Percentiles rank a stretch among this genome's conserved stretches.
These are phyloP conservation scores for Amphibolis antarctica DNA, from an alignment of 106 monocot species.

Conservation along the genomic window DNA sequence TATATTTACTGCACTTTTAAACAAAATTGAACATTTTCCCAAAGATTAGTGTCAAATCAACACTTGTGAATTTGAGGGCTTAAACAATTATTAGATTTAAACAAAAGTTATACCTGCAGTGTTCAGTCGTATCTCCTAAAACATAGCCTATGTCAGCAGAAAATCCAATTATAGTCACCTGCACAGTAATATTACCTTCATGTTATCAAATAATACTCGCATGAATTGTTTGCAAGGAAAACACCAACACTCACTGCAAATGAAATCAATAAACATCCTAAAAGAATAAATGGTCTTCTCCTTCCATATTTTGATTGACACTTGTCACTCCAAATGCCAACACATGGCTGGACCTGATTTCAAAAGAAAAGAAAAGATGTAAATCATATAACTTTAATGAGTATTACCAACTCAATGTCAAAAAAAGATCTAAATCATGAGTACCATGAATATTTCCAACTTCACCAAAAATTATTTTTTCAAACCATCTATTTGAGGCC, in stretches of 20 bases:
- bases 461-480: no score
- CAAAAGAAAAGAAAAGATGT: not conserved
- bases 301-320: constrained; percentile 88
- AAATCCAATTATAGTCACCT: constrained; percentile 92
- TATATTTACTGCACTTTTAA: constrained; percentile 49
- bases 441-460: no score
- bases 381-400: no score
- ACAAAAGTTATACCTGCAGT: constrained; percentile 57
- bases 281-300: constrained; percentile 87
- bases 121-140: constrained; percentile 75
- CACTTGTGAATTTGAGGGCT: not conserved
- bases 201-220: not conserved
- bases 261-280: constrained; percentile 76
- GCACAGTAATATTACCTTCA: constrained; percentile 9
- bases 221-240: not conserved
- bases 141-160: constrained; percentile 86
- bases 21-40: not conserved
- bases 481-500: no score
- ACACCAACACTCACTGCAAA: constrained; percentile 50
- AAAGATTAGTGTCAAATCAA: no score
- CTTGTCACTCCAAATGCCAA: constrained; percentile 99
- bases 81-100: not conserved
- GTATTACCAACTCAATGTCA: no score
- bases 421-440: no score
- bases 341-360: constrained; percentile 91